These are phyloP conservation scores for Antarctomyces pellizariae DNA, from an alignment of 495 filamentous ascomycete species.

Conservation along the genomic window DNA sequence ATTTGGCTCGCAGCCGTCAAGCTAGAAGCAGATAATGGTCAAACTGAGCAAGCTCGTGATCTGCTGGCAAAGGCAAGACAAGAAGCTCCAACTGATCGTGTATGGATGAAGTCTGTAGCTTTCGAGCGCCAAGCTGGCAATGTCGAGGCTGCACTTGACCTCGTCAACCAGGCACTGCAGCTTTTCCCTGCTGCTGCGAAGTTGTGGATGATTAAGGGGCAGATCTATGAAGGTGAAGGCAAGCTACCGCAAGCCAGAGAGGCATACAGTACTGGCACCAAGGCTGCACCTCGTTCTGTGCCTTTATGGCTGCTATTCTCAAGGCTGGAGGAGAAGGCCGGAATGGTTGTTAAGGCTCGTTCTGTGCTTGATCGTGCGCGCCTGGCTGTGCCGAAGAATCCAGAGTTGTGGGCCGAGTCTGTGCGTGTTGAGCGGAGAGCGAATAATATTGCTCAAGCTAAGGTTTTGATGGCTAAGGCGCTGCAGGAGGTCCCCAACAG, in stretches of 20 bases:
- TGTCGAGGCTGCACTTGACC: slow-evolving; percentile 53
- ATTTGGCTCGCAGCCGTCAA: slow-evolving; percentile 93
- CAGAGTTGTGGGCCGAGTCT: slow-evolving; percentile 74
- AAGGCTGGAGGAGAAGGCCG: slow-evolving; percentile 66
- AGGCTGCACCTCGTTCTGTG: slow-evolving; percentile 60
- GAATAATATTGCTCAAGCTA: slow-evolving; percentile 59
- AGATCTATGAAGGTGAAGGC: slow-evolving; percentile 68
- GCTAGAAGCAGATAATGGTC: slow-evolving; percentile 67
- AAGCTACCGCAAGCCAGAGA: slow-evolving; percentile 71
- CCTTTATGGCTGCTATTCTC: slow-evolving; percentile 77
- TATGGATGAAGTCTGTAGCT: slow-evolving; percentile 86
- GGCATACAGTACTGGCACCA: slow-evolving; percentile 72
- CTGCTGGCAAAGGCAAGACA: slow-evolving; percentile 59
- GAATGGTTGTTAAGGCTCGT: slow-evolving; percentile 72
- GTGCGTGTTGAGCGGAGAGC: slow-evolving; percentile 84
- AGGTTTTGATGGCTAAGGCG: slow-evolving; percentile 76
- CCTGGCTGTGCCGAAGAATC: slow-evolving; percentile 60
- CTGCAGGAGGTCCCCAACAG: slow-evolving; percentile 75
- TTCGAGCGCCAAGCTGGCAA: slow-evolving; percentile 75
- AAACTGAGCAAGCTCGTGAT: slow-evolving; percentile 56
- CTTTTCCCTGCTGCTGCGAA: slow-evolving; percentile 74
- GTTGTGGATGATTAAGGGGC: slow-evolving; percentile 96
- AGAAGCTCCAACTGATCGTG: slow-evolving; percentile 78
- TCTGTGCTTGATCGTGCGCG: slow-evolving; percentile 78
- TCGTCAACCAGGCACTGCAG: slow-evolving; percentile 68